These are phyloP conservation scores for Grosmannia clavigera DNA, from an alignment of 2,329 filamentous ascomycete genomes.

Conservation along the genomic window DNA sequence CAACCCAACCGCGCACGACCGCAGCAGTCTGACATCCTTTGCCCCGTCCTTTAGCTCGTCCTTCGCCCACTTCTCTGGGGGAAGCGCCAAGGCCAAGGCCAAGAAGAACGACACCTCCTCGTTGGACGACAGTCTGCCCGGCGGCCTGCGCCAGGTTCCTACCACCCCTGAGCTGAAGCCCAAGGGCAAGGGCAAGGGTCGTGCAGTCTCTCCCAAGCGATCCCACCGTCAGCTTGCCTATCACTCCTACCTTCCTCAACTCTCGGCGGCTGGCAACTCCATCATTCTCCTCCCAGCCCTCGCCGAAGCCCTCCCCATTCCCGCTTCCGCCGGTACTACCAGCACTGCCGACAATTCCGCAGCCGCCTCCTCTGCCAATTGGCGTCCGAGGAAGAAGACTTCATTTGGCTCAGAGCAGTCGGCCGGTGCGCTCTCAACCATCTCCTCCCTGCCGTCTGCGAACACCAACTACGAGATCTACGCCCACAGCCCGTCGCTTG, in stretches of 20 bases:
- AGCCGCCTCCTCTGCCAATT: background rate
- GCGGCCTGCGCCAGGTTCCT: conserved; percentile 41
- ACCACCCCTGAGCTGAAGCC: conserved; percentile 30
- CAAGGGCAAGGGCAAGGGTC: conserved; percentile 18
- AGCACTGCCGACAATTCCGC: background rate
- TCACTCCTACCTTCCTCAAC: background rate
- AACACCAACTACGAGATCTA: conserved; percentile 44
- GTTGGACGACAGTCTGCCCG: conserved; percentile 42
- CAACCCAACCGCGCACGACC: conserved; percentile 28
- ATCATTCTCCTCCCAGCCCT: background rate
- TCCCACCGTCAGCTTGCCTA: background rate
- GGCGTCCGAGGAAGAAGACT: conserved; percentile 21
- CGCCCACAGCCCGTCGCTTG: conserved; percentile 30
- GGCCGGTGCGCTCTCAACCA: background rate
- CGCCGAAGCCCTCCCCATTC: background rate
- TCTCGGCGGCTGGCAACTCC: background rate
- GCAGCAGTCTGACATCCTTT: conserved; percentile 25
- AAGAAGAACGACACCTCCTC: conserved; percentile 21
- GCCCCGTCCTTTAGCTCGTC: conserved; percentile 21
- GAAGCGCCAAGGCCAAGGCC: conserved; percentile 17
- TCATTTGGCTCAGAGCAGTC: conserved; percentile 27
- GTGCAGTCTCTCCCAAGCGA: background rate
- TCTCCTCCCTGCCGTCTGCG: conserved; percentile 24
- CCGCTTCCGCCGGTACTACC: background rate
- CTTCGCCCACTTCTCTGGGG: conserved; percentile 22